Conservation (phyloP, 352 stramenopile species). For the Peronospora destructor region DNA sequence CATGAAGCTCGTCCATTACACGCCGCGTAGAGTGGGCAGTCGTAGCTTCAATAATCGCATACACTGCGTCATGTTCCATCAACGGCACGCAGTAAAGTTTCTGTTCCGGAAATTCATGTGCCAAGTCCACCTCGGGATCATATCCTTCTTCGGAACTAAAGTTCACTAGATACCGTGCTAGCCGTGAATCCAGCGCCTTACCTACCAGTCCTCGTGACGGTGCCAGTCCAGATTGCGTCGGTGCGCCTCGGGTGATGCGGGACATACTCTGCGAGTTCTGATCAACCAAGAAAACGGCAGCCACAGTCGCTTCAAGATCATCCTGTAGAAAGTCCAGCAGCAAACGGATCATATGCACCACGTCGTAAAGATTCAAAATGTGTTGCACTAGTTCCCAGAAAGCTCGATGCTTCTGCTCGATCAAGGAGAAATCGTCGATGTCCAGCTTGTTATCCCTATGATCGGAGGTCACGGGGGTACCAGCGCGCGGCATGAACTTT, state of each 20-base stretch:
- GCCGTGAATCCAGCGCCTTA: constrained; percentile 29
- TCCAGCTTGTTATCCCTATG: constrained; percentile 5
- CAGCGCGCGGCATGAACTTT: constrained; percentile 15
- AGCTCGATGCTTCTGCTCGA: constrained; percentile 59
- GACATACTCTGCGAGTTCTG: constrained; percentile 70
- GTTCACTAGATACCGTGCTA: constrained; percentile 31
- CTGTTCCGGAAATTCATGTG: constrained; percentile 45
- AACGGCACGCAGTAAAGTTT: constrained; percentile 71
- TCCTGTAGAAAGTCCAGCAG: constrained; percentile 60
- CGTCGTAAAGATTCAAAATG: constrained; percentile 61
- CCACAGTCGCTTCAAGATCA: constrained; percentile 40
- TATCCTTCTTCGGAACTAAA: constrained; percentile 46
- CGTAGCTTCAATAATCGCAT: constrained; percentile 67
- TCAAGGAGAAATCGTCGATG: constrained; percentile 33
- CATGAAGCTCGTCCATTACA: constrained; percentile 55
- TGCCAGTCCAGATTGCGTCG: constrained; percentile 45
- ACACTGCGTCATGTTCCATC: constrained; percentile 66
- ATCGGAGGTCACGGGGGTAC: background rate
- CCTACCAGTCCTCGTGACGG: constrained; percentile 50
- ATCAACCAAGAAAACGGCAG: constrained; percentile 71
- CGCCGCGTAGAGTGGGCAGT: constrained; percentile 31
- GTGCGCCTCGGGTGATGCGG: constrained; percentile 46
- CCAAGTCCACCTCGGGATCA: constrained; percentile 62
- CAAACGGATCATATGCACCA: constrained; percentile 65
- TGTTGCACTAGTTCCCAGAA: constrained; percentile 76